Conservation (phyloP, 352 stramenopile species). For the Globisporangium cederbergense region DNA sequence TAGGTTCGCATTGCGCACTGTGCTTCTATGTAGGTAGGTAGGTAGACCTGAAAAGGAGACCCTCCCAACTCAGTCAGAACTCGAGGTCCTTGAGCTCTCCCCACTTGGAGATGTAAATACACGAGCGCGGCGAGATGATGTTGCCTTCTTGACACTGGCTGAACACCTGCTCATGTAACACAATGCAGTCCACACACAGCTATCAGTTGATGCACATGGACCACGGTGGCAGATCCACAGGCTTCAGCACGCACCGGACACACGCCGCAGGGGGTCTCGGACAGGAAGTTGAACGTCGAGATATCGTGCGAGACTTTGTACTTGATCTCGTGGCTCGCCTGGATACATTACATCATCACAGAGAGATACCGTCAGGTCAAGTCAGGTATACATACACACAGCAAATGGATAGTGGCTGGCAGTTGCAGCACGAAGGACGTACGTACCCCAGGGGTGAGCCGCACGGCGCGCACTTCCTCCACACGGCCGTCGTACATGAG, state of each 20-base stretch:
- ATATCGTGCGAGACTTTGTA: constrained; percentile 89
- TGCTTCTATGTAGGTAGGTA: not conserved
- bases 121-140: constrained; percentile 88
- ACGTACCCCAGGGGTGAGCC: constrained; percentile 77
- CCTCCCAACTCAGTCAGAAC: constrained; percentile 31
- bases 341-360: not conserved
- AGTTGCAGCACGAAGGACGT: constrained; percentile 19
- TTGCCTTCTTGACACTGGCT: constrained; percentile 90
- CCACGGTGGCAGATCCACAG: not conserved
- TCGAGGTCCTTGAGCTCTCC: constrained; percentile 86
- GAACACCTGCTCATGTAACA: constrained; percentile 56
- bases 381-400: constrained; percentile 4
- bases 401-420: not conserved
- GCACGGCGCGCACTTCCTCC: constrained; percentile 84
- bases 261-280: constrained; percentile 85
- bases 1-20: not conserved
- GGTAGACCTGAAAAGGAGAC: not conserved
- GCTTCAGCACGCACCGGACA: constrained; percentile 67
- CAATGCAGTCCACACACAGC: constrained; percentile 4
- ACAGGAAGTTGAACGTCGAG: constrained; percentile 86
- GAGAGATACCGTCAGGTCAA: not conserved
- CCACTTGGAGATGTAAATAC: constrained; percentile 91
- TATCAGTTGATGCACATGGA: constrained; percentile 4
- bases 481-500: constrained; percentile 91
- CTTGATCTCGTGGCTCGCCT: constrained; percentile 75